Evolutionary conservation across 352 stramenopile species (phyloP).

Genomic region (Globisporangium lucens): DNA sequence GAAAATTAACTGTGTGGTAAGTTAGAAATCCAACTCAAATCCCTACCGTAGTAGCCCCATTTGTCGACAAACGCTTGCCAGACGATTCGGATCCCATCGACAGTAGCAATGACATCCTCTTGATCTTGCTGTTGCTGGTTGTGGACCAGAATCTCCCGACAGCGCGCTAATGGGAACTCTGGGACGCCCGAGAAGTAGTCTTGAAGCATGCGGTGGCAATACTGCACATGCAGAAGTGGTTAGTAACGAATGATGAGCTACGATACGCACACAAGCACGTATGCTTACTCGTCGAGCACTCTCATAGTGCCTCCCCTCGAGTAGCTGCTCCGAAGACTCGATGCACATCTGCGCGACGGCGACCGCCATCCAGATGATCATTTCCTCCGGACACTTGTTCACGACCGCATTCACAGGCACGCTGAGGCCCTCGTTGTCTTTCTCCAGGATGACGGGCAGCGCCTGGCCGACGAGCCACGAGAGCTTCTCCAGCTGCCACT

Average conservation of each 20-base stretch:
- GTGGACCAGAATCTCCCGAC: conserved; percentile 25
- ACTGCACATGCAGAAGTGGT: conserved; percentile 18
- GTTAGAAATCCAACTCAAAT: neutral
- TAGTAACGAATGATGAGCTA: too few relatives aligned
- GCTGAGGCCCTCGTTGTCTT: conserved; percentile 42
- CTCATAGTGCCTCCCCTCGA: conserved; percentile 40
- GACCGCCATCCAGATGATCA: conserved; percentile 59
- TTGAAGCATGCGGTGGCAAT: conserved; percentile 41
- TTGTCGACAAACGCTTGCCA: conserved; percentile 57
- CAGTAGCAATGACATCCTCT: conserved; percentile 15
- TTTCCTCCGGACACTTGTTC: conserved; percentile 39
- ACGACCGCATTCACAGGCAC: conserved; percentile 41
- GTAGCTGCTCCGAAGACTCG: conserved; percentile 21
- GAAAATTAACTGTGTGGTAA: neutral
- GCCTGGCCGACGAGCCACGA: conserved; percentile 54
- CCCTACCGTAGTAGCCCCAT: conserved; percentile 58
- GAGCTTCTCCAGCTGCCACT: conserved; percentile 41
- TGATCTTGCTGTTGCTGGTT: neutral
- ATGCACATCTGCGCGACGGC: conserved; percentile 31
- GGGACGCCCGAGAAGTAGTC: conserved; percentile 60
- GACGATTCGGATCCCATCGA: conserved; percentile 25
- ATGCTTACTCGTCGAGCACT: conserved; percentile 42
- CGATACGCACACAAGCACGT: neutral
- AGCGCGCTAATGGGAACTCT: conserved; percentile 50
- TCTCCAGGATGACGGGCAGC: conserved; percentile 30